Base-by-base conservation (phyloP, 768 basidiomycete species). In the Boletus bicolor region DNA sequence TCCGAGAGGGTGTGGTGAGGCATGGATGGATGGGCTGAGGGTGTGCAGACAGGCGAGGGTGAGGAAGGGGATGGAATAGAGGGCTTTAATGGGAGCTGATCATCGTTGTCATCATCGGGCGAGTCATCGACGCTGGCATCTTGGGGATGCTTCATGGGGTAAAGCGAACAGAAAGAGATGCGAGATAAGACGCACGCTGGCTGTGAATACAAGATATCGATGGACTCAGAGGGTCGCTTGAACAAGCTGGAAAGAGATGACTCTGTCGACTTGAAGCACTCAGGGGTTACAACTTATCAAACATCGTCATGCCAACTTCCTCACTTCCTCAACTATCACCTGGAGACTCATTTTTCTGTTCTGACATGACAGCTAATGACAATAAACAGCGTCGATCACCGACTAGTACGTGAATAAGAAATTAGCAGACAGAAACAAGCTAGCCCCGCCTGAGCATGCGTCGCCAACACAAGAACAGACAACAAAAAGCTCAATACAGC, bases 81-180 rank as follows among this genome's bases (percentile, higher is more conserved):
- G 37, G 61, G 21, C 12, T 58, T 62, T 55, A 61, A 61, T 45
- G 30, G 37, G 36, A 28, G 15, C 5, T 30, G 32, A 10, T 49
- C n/a, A 28, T 28, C 0, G 4, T 28, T 6, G 8, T 17, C 49
- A 17, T 51, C 38, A 9, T 24, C 21, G 21, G 42, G 14, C 15
- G 46, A 75, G 76, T 79, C 80, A 81, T 84, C 81, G 79, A 79
- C 77, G 69, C 28, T 28, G 6, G 28, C 28, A 28, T 62, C 67
- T 62, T 58, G 57, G 53, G 62, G 64, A 56, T 69, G 70, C 72
- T 73, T 72, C 77, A 78, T 79, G 72, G 59, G 41, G 61, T 43
- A 51, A 65, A 63, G 53, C 9, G 49, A n/a, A 61, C 65, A 35
- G 51, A 66, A 62, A 10, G 43, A 65, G 63, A 49, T 60, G 37